Percentiles rank a stretch among this genome's conserved stretches.
Conservation (phyloP, 352 stramenopile species). For the Phytophthora boehmeriae region DNA sequence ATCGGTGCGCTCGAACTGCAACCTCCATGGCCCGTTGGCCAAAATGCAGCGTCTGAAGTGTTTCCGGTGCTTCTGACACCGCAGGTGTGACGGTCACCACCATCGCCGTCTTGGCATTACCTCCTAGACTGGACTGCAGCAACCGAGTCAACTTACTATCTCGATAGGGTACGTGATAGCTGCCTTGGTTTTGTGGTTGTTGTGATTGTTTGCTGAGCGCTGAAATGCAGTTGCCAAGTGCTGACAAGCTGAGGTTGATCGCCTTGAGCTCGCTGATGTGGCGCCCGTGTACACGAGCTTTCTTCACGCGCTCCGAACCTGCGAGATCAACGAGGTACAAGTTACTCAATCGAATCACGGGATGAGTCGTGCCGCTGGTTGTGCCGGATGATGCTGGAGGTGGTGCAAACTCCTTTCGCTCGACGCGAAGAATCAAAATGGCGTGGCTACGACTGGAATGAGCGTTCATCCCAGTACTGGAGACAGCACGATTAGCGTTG, state of each 20-base stretch:
- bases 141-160: conserved; percentile 79
- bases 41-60: conserved; percentile 73
- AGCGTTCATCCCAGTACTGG: conserved; percentile 88
- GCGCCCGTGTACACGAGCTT: conserved; percentile 52
- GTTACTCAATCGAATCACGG: conserved; percentile 61
- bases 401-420: conserved; percentile 63
- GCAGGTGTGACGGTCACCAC: conserved; percentile 64
- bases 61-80: conserved; percentile 56
- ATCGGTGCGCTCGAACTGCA: conserved; percentile 59
- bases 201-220: conserved; percentile 60
- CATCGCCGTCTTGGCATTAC: conserved; percentile 76
- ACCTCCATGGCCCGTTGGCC: conserved; percentile 78
- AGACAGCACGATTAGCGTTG: conserved; percentile 76
- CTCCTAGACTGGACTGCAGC: conserved; percentile 70
- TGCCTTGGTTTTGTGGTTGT: conserved; percentile 27
- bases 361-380: conserved; percentile 15
- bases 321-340: conserved; percentile 75
- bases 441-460: conserved; percentile 87
- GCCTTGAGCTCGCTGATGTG: conserved; percentile 73
- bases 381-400: conserved; percentile 7
- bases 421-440: conserved; percentile 84
- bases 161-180: conserved; percentile 66
- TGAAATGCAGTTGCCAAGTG: conserved; percentile 77
- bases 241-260: conserved; percentile 78
- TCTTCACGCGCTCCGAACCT: conserved; percentile 78